Conservation (phyloP, 495 filamentous ascomycete genomes). For the Penicillium dipodomyicola region DNA sequence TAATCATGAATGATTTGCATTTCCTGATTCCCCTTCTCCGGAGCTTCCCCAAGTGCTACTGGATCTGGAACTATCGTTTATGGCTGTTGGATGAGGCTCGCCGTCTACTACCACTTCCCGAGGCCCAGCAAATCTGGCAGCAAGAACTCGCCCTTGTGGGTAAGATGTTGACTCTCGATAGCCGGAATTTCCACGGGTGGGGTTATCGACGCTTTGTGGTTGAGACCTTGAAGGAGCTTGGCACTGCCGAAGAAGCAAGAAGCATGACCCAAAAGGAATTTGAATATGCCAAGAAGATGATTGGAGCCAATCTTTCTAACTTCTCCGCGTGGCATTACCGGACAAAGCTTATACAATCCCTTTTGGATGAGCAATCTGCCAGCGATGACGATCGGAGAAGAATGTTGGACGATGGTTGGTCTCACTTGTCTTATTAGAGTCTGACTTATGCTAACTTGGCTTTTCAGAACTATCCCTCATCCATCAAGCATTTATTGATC, state of each 20-base stretch:
- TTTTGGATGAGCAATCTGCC: slow-evolving; percentile 68
- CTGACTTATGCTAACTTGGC: slow-evolving; percentile 9
- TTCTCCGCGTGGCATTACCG: slow-evolving; percentile 97
- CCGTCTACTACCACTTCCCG: slow-evolving; percentile 50
- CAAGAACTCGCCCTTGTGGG: slow-evolving; percentile 74
- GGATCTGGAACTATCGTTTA: slow-evolving; percentile 96
- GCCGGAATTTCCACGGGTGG: slow-evolving; percentile 96
- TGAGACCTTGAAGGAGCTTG: slow-evolving; percentile 58
- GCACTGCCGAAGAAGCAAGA: slow-evolving; percentile 37
- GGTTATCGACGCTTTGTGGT: slow-evolving; percentile 82
- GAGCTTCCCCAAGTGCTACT: slow-evolving; percentile 95
- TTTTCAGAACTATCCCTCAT: slow-evolving; percentile 67
- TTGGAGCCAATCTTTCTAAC: slow-evolving; percentile 77
- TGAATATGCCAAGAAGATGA: slow-evolving; percentile 85
- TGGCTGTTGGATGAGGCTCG: slow-evolving; percentile 79
- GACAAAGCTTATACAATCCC: slow-evolving; percentile 71
- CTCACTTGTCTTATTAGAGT: slow-evolving; percentile 9
- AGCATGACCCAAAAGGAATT: slow-evolving; percentile 79
- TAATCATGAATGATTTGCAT: slow-evolving; percentile 66
- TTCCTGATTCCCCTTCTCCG: slow-evolving; percentile 82
- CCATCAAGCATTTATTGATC: slow-evolving; percentile 76
- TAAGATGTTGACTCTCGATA: slow-evolving; percentile 84
- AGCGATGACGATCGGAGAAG: slow-evolving; percentile 57
- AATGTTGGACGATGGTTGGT: slow-evolving; percentile 70
- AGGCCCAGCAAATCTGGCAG: slow-evolving; percentile 70